phyloP scores from a whole-genome alignment of 345 rosid species.

The Ceriops tagal region DNA sequence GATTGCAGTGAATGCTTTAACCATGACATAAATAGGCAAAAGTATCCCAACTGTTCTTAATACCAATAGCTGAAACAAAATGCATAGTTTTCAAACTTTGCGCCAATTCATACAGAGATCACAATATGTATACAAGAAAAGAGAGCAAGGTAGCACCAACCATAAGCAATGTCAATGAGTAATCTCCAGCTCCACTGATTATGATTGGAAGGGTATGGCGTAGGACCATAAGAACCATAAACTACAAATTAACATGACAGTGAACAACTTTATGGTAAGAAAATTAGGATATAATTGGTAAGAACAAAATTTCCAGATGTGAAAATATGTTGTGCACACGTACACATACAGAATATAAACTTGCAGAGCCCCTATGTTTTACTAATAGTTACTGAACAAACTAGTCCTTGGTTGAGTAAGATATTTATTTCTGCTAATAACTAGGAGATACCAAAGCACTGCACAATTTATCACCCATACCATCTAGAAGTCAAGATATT shows the following conservation, averaged over 20 bases:
- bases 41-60: conserved; percentile 63
- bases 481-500: no score
- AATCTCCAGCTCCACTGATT: conserved; percentile 46
- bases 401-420: no score
- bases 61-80: conserved; percentile 44
- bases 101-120: neutral
- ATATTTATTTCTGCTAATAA: no score
- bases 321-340: neutral
- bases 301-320: no score
- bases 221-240: conserved; percentile 60
- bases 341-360: neutral
- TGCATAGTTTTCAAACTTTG: neutral
- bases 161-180: conserved; percentile 49
- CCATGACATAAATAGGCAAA: conserved; percentile 54
- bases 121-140: neutral
- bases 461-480: no score
- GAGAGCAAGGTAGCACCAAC: conserved; percentile 32
- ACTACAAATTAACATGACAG: conserved; percentile 40
- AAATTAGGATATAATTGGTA: neutral
- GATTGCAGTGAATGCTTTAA: conserved; percentile 44
- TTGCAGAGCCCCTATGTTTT: neutral
- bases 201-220: conserved; percentile 69
- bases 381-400: no score
- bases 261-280: neutral
- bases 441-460: no score